Percentiles rank a stretch among this genome's conserved stretches.
Evolutionary conservation across 345 rosid genomes (phyloP).

Genomic region (Turritis glabra): DNA sequence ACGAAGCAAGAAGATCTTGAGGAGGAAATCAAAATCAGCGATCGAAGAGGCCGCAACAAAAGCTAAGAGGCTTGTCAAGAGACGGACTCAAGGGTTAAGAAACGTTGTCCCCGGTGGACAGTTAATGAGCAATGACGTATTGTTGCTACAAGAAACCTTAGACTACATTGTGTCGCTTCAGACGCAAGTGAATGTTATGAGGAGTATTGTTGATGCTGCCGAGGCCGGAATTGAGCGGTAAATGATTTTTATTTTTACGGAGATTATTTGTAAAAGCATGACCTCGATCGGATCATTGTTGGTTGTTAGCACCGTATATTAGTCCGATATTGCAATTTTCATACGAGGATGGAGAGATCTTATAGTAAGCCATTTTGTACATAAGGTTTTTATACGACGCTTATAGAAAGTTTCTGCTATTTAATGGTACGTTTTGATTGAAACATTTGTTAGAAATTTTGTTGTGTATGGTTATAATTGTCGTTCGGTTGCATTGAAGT

Average conservation of each 20-base stretch:
- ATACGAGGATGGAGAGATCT: constrained; percentile 11
- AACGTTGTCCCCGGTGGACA: constrained; percentile 77
- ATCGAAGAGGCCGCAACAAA: constrained; percentile 34
- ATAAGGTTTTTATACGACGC: constrained; percentile 16
- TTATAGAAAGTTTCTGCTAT: constrained; percentile 14
- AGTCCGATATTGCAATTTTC: constrained; percentile 10
- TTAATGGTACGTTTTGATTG: constrained; percentile 11
- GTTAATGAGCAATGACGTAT: constrained; percentile 56
- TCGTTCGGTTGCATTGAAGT: constrained; percentile 10
- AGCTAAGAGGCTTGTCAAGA: constrained; percentile 58
- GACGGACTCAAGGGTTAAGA: constrained; percentile 62
- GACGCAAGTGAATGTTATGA: constrained; percentile 87
- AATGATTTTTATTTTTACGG: not conserved
- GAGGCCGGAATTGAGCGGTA: constrained; percentile 33
- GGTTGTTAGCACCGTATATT: constrained; percentile 22
- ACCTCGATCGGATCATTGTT: constrained; percentile 11
- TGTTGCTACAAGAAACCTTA: constrained; percentile 80
- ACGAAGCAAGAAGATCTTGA: constrained; percentile 67
- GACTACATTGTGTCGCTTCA: constrained; percentile 75
- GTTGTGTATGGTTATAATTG: not conserved
- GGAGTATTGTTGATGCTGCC: constrained; percentile 48
- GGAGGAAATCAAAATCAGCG: constrained; percentile 35
- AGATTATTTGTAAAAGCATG: constrained; percentile 19
- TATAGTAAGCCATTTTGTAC: constrained; percentile 32
- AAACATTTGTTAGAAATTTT: constrained; percentile 14